Evolutionary conservation across 768 basidiomycete species (phyloP), one percentile per base, ranked within the genome.

Genomic region (Zangia roseola): DNA sequence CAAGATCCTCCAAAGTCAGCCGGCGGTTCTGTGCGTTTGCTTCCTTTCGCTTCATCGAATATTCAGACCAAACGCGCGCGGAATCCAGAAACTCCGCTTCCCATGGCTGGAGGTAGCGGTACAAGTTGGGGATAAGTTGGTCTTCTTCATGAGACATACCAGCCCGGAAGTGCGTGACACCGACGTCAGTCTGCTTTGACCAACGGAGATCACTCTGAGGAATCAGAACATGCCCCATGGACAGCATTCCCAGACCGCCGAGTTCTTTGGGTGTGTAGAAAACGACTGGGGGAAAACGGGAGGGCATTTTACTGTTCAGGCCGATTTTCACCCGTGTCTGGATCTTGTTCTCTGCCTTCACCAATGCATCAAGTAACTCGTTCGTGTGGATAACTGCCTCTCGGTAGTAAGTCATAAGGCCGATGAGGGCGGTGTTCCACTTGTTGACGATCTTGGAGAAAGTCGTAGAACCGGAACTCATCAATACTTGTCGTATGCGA

Each of bases 241-340:
- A 97, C 62, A 99, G 75, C 97, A 97, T 97, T 45, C 97, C 97
- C 37, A 98, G 82, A 67, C 95, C 97, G 66, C 95, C 97, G 26
- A 98, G 74, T 77, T 98, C 97, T 84, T 97, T 97, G 0, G 93
- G 94, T 6, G 92, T 94, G 66, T 97, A 95, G 76, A 94, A 95
- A 8, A 94, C 89, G 14, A 91, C 89, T 10, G 95, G 88, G 48
- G 97, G 95, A 82, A 98, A 97, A 79, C 94, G 88, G 5, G 94
- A 97, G 20, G 97, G 97, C 97, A 99, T 98, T 75, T 98, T 97
- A 69, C 89, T 91, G 78, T 97, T 97, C 58, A 97, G 65, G n/a
- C 95, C 97, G 54, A 99, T 97, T 80, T 98, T 98, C 62, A 99
- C 95, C 72, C 97, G 91, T 4, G 94, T 97, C 71, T 99, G 97